A percentile compares a stretch with the other conserved stretches of the same genome.
Evolutionary conservation across 1,284 basidiomycete genomes (phyloP).

Genomic region (Moesziomyces antarcticus): DNA sequence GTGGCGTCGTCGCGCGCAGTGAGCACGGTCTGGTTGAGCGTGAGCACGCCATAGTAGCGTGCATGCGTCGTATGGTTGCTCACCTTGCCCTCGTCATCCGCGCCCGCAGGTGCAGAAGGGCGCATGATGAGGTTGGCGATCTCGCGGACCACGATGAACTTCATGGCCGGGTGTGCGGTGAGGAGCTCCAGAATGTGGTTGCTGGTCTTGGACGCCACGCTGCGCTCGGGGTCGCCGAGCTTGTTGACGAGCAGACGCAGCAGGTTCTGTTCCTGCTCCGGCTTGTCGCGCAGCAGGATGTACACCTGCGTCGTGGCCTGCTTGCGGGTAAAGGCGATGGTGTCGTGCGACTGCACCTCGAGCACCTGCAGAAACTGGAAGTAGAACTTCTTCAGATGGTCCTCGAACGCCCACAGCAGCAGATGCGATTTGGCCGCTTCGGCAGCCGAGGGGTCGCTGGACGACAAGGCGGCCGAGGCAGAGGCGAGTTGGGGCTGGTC

Average conservation of each 20-base stretch:
- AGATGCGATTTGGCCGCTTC: conserved; percentile 72
- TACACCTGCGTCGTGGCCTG: conserved; percentile 78
- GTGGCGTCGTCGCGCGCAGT: conserved; percentile 76
- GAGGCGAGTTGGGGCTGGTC: conserved; percentile 80
- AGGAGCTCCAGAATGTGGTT: conserved; percentile 89
- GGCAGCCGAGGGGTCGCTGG: conserved; percentile 34
- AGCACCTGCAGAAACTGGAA: conserved; percentile 90
- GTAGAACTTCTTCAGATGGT: conserved; percentile 97
- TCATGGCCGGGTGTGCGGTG: conserved; percentile 93
- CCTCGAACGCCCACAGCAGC: conserved; percentile 90
- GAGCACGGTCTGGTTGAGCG: conserved; percentile 91
- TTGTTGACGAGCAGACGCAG: conserved; percentile 93
- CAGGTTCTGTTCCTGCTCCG: conserved; percentile 97
- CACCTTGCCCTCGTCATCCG: conserved; percentile 17
- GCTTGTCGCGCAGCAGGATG: conserved; percentile 85
- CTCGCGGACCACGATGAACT: conserved; percentile 87
- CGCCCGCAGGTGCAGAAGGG: conserved; percentile 38
- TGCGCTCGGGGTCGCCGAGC: conserved; percentile 80
- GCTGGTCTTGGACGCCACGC: conserved; percentile 88
- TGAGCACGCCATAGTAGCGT: conserved; percentile 90
- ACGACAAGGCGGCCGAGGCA: conserved; percentile 71
- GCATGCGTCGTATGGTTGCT: conserved; percentile 73
- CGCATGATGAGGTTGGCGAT: conserved; percentile 82
- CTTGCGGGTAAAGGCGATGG: conserved; percentile 86
- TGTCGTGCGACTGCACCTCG: conserved; percentile 88